phyloP scores from a whole-genome alignment of 2,329 filamentous ascomycete species.

The Ceratocystis lukuohia region DNA sequence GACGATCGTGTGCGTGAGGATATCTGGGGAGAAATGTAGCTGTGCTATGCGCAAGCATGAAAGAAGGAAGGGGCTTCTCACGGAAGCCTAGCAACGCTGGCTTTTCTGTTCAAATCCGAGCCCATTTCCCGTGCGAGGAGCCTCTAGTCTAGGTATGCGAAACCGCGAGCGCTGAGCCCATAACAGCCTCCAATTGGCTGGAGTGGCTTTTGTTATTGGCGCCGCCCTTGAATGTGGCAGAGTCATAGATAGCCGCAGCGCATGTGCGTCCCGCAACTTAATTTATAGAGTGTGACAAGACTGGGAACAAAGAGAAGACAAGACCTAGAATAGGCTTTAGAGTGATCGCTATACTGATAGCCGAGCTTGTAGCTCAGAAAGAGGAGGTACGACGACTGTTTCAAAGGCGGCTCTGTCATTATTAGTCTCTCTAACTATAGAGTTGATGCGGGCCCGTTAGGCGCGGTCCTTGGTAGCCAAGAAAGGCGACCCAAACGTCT shows the following conservation, averaged over 20 bases:
- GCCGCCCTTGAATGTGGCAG: conserved; percentile 28
- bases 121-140: conserved; percentile 36
- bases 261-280: conserved; percentile 31
- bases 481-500: conserved; percentile 32
- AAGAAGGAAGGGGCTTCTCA: conserved; percentile 15
- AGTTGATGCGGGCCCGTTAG: conserved; percentile 24
- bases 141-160: conserved; percentile 25
- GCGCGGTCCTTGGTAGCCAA: conserved; percentile 35
- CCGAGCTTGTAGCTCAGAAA: conserved; percentile 37
- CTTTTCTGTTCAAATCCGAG: conserved; percentile 38
- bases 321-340: conserved; percentile 22
- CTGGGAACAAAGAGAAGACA: conserved; percentile 20
- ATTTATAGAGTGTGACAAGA: conserved; percentile 27
- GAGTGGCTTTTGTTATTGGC: conserved; percentile 39
- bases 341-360: conserved; percentile 34
- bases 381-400: conserved; percentile 34
- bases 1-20: conserved; percentile 28
- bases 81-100: conserved; percentile 33
- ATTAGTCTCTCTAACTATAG: neutral
- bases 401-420: neutral
- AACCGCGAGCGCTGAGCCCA: conserved; percentile 32
- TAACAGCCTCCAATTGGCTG: conserved; percentile 37
- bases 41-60: neutral
- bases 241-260: conserved; percentile 27
- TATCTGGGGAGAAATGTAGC: conserved; percentile 22